Conservation (phyloP, 2,329 filamentous ascomycete genomes). For the Calonectria hawksworthii region DNA sequence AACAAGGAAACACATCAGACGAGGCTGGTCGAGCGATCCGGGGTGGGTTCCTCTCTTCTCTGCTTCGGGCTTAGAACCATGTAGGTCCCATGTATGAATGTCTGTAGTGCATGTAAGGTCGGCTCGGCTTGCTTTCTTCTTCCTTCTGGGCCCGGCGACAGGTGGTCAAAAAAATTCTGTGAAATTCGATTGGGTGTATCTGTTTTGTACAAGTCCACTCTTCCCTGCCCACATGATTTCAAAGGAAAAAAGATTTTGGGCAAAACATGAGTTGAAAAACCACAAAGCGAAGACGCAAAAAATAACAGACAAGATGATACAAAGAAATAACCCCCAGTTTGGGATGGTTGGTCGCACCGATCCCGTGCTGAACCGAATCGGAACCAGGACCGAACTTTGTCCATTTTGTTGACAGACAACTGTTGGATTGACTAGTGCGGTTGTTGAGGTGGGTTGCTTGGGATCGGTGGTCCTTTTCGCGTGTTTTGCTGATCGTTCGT, state of each 20-base stretch:
- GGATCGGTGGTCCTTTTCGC: background rate
- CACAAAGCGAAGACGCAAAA: slow-evolving; percentile 12
- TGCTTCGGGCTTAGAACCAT: slow-evolving; percentile 39
- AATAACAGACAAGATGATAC: slow-evolving; percentile 14
- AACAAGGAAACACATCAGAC: slow-evolving; percentile 5
- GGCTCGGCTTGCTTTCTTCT: slow-evolving; percentile 15
- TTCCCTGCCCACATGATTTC: slow-evolving; percentile 42
- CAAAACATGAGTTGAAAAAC: slow-evolving; percentile 22
- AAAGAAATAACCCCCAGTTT: slow-evolving; percentile 24
- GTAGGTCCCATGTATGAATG: slow-evolving; percentile 27
- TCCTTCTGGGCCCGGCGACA: slow-evolving; percentile 33
- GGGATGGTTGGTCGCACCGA: slow-evolving; percentile 20
- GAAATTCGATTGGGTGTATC: slow-evolving; percentile 48
- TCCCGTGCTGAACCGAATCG: slow-evolving; percentile 5
- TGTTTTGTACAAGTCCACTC: slow-evolving; percentile 46
- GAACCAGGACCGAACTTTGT: slow-evolving; percentile 5
- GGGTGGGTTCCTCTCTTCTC: slow-evolving; percentile 27
- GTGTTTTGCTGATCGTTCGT: slow-evolving; percentile 16
- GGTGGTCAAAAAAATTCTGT: slow-evolving; percentile 33
- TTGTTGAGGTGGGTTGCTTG: slow-evolving; percentile 1
- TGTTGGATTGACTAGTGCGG: slow-evolving; percentile 12
- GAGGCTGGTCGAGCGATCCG: slow-evolving; percentile 18
- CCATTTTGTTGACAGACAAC: background rate
- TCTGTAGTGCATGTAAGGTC: slow-evolving; percentile 29
- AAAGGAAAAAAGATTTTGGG: slow-evolving; percentile 30